Evolutionary conservation across 2,329 filamentous ascomycete genomes (phyloP).

Genomic region (Fusarium equiseti): DNA sequence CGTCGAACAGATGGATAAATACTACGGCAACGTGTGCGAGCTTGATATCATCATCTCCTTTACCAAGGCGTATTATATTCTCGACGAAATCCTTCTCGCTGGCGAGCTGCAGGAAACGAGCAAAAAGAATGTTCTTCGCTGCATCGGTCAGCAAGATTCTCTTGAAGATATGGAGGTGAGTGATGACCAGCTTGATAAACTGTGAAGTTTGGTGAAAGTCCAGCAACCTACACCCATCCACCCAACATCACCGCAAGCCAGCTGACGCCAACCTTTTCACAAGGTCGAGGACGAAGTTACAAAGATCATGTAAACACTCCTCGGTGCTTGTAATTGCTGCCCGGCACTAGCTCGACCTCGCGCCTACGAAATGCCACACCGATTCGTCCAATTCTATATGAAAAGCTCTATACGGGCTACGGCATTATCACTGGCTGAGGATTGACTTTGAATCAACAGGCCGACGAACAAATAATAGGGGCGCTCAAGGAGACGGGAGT

Average conservation of each 20-base stretch:
- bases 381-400: slow-evolving; percentile 30
- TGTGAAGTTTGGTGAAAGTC: slow-evolving; percentile 35
- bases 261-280: slow-evolving; percentile 49
- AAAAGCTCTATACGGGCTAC: slow-evolving; percentile 21
- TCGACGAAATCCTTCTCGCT: slow-evolving; percentile 94
- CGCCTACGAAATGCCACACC: slow-evolving; percentile 33
- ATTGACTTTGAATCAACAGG: slow-evolving; percentile 51
- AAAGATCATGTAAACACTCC: slow-evolving; percentile 80
- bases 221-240: slow-evolving; percentile 29
- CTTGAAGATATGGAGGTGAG: slow-evolving; percentile 99
- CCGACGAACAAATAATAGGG: slow-evolving; percentile 42
- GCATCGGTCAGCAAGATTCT: slow-evolving; percentile 97
- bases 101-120: slow-evolving; percentile 99
- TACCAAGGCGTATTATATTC: slow-evolving; percentile 99
- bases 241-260: slow-evolving; percentile 37
- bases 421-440: slow-evolving; percentile 33
- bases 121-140: slow-evolving; percentile 97
- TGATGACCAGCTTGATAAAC: slow-evolving; percentile 49
- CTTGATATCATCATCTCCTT: slow-evolving; percentile 99
- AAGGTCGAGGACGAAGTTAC: slow-evolving; percentile 92
- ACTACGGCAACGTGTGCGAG: slow-evolving; percentile 99
- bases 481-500: slow-evolving; percentile 49
- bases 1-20: slow-evolving; percentile 99
- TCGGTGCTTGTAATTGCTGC: slow-evolving; percentile 35
- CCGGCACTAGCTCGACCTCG: slow-evolving; percentile 29